Evolutionary conservation across 345 rosid genomes (phyloP).

Genomic region (Arabidopsis suecica): DNA sequence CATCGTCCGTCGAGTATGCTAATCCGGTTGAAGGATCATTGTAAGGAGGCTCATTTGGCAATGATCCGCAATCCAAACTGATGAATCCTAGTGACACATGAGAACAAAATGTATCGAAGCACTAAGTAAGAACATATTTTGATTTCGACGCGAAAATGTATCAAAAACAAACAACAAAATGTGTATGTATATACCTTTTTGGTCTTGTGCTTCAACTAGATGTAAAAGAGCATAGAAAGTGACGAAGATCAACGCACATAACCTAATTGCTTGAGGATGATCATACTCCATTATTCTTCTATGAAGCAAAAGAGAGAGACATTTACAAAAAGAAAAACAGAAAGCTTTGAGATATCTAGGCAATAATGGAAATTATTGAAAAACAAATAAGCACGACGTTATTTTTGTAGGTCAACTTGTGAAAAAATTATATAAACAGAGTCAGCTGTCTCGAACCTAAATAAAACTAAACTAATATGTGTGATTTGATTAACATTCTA

Average conservation of each 20-base stretch:
- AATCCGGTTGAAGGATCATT: slow-evolving; percentile 33
- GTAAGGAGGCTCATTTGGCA: slow-evolving; percentile 25
- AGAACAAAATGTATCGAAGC: neutral
- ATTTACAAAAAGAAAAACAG: neutral
- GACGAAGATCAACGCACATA: slow-evolving; percentile 35
- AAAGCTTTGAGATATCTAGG: slow-evolving; percentile 3
- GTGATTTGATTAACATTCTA: slow-evolving; percentile 21
- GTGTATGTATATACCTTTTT: slow-evolving; percentile 16
- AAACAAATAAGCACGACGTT: slow-evolving; percentile 21
- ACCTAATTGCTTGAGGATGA: slow-evolving; percentile 24
- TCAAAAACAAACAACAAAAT: neutral
- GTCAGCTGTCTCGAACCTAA: slow-evolving; percentile 11
- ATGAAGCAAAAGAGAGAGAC: slow-evolving; percentile 19
- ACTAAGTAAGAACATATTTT: neutral
- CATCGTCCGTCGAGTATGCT: slow-evolving; percentile 38
- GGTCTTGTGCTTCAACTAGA: slow-evolving; percentile 37
- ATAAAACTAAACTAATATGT: neutral
- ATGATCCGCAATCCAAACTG: slow-evolving; percentile 42
- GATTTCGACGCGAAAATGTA: neutral
- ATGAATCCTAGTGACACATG: slow-evolving; percentile 38
- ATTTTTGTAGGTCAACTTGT: slow-evolving; percentile 12
- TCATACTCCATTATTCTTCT: slow-evolving; percentile 39
- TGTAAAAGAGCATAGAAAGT: slow-evolving; percentile 1
- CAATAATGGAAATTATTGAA: slow-evolving; percentile 2
- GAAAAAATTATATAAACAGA: neutral